Conservation (phyloP, 2,329 filamentous ascomycete species). For the Alternaria infectoria region DNA sequence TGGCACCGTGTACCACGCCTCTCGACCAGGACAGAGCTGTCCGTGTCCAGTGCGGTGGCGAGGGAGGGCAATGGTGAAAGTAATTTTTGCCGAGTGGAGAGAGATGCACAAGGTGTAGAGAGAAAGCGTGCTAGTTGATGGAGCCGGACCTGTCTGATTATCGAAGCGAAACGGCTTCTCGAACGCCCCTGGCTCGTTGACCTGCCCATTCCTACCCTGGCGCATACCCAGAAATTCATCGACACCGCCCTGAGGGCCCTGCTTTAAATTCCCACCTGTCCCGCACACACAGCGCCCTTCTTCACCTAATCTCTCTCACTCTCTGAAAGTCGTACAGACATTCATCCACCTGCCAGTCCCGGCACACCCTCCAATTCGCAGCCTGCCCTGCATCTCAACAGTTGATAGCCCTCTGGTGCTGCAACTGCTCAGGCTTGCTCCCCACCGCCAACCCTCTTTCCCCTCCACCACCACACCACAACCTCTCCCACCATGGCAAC, state of each 20-base stretch:
- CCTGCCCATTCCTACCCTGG: slow-evolving; percentile 20
- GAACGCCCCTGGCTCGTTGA: slow-evolving; percentile 19
- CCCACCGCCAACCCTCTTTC: slow-evolving; percentile 2
- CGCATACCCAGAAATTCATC: slow-evolving; percentile 23
- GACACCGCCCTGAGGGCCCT: slow-evolving; percentile 30
- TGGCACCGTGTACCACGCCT: slow-evolving; percentile 8
- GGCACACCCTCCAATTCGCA: slow-evolving; percentile 22
- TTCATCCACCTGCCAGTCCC: slow-evolving; percentile 1
- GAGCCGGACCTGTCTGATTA: slow-evolving; percentile 21
- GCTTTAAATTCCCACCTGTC: slow-evolving; percentile 27
- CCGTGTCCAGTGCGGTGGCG: slow-evolving; percentile 32
- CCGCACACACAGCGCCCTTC: slow-evolving; percentile 13
- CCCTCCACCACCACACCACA: slow-evolving; percentile 3
- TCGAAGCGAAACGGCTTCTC: slow-evolving; percentile 20
- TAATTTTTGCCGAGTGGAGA: slow-evolving; percentile 24
- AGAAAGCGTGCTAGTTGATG: slow-evolving; percentile 18
- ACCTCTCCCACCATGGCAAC: slow-evolving; percentile 45
- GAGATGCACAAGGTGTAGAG: slow-evolving; percentile 1
- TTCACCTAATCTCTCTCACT: slow-evolving; percentile 6
- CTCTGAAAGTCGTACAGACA: background rate
- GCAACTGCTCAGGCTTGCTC: slow-evolving; percentile 14
- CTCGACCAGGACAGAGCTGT: slow-evolving; percentile 19
- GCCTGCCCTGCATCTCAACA: slow-evolving; percentile 35
- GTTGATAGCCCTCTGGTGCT: slow-evolving; percentile 16
- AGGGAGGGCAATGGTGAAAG: slow-evolving; percentile 9